Evolutionary conservation across 495 filamentous ascomycete species (phyloP), one percentile per base, ranked within the genome.

Genomic region (Tuber umbilicatum): DNA sequence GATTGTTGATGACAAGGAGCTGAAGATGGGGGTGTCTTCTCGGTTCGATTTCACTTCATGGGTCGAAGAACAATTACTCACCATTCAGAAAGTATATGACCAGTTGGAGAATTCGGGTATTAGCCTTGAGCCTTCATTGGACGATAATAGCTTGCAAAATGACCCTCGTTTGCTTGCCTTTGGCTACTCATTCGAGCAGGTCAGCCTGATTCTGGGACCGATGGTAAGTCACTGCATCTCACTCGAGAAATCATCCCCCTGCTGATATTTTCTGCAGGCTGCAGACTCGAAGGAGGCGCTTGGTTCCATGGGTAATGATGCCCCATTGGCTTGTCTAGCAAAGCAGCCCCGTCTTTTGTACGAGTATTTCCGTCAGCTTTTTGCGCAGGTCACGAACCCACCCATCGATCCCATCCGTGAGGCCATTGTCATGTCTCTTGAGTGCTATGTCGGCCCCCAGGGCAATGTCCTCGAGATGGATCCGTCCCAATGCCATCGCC

Each of bases 281-380:
- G 94, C 94, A 40, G 95, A 99, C 78, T 97, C 97, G 69, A 99
- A 99, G 86, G 95, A 99, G 84, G 96, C 95, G n/a, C 88, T 99
- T 40, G 95, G 95, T 45, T 99, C 95, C 73, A 99, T 99, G 95
- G 95, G 95, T 79, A 99, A 99, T 83, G 95, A 99, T 87, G 93
- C 93, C 55, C 95, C 95, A 23, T 85, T 99, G 78, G 95, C 95
- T 40, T 97, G 94, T 84, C 88, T 99, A 77, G 91, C 95, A 41
- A 88, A 90, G 70, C 91, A 95, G 73, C 94, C 95, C 73, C 93
- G 94, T 80, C 87, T 98, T 73, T 89, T 98, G 60, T 97, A 93
- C 83, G 95, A 99, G 84, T 99, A 99, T 84, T 99, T 98, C 90
- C 90, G 96, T 42, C 93, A 99, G 86, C 90, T 99, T 42, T 99